Conservation (phyloP, 2,329 filamentous ascomycete species). For the Diaporthe humulicola region DNA sequence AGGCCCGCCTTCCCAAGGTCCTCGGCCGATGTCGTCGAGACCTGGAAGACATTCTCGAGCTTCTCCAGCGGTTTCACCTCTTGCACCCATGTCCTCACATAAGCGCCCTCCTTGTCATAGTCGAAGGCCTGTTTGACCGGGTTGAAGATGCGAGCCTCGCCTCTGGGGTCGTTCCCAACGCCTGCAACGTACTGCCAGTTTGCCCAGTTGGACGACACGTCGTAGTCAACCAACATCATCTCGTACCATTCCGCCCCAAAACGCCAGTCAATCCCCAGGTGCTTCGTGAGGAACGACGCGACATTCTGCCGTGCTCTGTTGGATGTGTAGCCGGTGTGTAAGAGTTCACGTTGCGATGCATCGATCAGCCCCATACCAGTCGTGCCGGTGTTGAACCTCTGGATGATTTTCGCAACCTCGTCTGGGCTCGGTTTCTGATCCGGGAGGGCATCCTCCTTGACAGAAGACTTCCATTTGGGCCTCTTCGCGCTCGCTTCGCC, state of each 20-base stretch:
- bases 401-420: conserved; percentile 62
- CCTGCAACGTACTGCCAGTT: conserved; percentile 88
- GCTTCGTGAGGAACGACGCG: conserved; percentile 79
- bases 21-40: conserved; percentile 72
- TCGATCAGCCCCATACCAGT: conserved; percentile 85
- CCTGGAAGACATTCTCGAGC: conserved; percentile 75
- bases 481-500: conserved; percentile 45
- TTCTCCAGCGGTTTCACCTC: conserved; percentile 71
- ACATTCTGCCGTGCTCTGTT: conserved; percentile 84
- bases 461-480: conserved; percentile 62
- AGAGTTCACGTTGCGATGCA: conserved; percentile 80
- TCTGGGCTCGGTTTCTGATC: conserved; percentile 57
- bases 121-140: conserved; percentile 85
- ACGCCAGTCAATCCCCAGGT: conserved; percentile 83
- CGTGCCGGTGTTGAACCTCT: conserved; percentile 74
- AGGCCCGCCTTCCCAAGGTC: conserved; percentile 71
- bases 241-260: conserved; percentile 89
- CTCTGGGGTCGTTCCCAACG: conserved; percentile 83
- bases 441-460: conserved; percentile 45
- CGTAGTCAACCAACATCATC: conserved; percentile 80
- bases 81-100: conserved; percentile 80
- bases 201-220: conserved; percentile 82
- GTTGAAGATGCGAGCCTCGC: conserved; percentile 81
- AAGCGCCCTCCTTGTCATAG: conserved; percentile 78
- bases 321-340: conserved; percentile 82